Base-by-base conservation (phyloP, 2,329 filamentous ascomycete genomes). In the Xylariales sp. region DNA sequence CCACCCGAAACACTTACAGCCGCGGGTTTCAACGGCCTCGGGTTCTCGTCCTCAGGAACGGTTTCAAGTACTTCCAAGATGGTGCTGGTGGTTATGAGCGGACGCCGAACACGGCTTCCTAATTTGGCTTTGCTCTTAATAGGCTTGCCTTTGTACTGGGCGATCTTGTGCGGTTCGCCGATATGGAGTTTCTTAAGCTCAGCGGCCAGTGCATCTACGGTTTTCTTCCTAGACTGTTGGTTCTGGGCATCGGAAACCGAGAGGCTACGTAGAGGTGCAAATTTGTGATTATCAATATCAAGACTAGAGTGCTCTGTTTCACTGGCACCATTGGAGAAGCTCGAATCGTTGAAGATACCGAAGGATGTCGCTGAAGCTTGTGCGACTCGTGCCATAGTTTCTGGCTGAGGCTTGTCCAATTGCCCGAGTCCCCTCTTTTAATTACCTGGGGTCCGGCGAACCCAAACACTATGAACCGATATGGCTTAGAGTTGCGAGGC, bases 131-230 rank as follows among this genome's bases (percentile, higher is more conserved):
- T 50, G 19, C 40, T 36, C 11, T 40, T 47, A 25, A 46, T 30
- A 14, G 41, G 27, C 18, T 41, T 43, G 23, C 30, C 31, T 11
- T 43, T 37, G 30, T 40, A 42, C 32, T 33, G 48, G 25, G 29
- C 44, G 16, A 47, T 27, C 33, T 51, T 40, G 27, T 37, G 40
- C 29, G 25, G 37, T 16, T 40, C 42, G 13, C 41, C 37, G 38
- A 49, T 43, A 40, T 59, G 58, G 33, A 65, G 53, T 39, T 56
- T 55, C 40, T 54, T 48, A 10, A 65, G 49, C 17, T 57, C 49
- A n/a, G 49, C 40, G 29, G 59, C 50, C 23, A 66, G 46, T 12
- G 54, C 53, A 12, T 63, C 59, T 34, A 60, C 38, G 16, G 47
- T 35, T 24, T 46, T 43, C 18, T 47, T 40, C 29, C 41, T 50